A percentile compares a stretch with the other conserved stretches of the same genome.
These are phyloP conservation scores for Leucosporidium creatinivorum DNA, from an alignment of 768 basidiomycete genomes.

Conservation along the genomic window DNA sequence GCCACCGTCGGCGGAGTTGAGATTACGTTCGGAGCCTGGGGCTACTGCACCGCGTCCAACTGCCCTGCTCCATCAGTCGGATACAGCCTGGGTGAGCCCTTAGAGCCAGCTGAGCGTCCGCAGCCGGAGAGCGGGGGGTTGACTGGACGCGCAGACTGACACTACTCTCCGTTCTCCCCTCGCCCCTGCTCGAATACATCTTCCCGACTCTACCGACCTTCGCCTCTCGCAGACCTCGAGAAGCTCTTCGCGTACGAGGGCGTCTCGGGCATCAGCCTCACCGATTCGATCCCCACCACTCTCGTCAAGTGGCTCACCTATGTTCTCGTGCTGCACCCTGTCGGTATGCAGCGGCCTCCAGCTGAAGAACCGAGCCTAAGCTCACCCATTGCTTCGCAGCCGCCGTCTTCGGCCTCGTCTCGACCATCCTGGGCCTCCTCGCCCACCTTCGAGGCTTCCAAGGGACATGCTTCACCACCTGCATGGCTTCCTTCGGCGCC, in stretches of 20 bases:
- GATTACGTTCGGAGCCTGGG: slow-evolving; percentile 79
- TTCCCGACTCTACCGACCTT: background rate
- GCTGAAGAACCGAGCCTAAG: background rate
- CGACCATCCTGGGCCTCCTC: slow-evolving; percentile 73
- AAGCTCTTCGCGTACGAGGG: slow-evolving; percentile 62
- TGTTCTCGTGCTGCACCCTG: slow-evolving; percentile 80
- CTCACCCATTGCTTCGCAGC: slow-evolving; percentile 37
- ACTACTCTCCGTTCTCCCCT: background rate
- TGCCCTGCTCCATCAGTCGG: slow-evolving; percentile 79
- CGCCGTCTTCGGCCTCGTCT: slow-evolving; percentile 60
- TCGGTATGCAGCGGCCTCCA: slow-evolving; percentile 44
- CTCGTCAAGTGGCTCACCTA: slow-evolving; percentile 94
- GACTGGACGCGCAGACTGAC: background rate
- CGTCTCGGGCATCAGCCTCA: slow-evolving; percentile 64
- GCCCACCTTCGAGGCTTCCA: slow-evolving; percentile 80
- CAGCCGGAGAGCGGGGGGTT: background rate
- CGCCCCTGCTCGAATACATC: background rate
- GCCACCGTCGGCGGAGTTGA: slow-evolving; percentile 50
- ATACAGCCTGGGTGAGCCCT: slow-evolving; percentile 69
- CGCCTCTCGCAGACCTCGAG: slow-evolving; percentile 60
- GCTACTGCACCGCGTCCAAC: slow-evolving; percentile 66
- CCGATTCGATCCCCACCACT: slow-evolving; percentile 66
- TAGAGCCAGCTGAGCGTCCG: background rate
- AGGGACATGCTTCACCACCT: slow-evolving; percentile 43
- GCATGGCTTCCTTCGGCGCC: slow-evolving; percentile 58